These are phyloP conservation scores for Fraxinus greggii DNA, from an alignment of 305 asterid genomes.

Conservation along the genomic window DNA sequence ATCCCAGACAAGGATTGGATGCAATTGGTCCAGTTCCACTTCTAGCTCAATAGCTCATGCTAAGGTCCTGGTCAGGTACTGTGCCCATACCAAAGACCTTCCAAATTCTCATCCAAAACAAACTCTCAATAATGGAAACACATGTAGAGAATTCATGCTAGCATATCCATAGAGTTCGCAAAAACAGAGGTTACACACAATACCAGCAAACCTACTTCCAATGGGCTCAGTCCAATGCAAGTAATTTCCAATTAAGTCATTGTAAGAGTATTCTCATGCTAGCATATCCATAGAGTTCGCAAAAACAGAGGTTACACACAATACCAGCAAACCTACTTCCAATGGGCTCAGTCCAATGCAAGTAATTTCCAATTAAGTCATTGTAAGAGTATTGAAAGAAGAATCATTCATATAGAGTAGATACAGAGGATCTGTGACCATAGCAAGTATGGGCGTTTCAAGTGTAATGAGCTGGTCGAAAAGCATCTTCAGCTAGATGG, in stretches of 20 bases:
- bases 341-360: conserved; percentile 16
- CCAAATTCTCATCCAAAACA: conserved; percentile 1
- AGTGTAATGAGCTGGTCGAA: conserved; percentile 12
- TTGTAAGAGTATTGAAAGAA: background rate
- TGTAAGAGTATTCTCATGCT: background rate
- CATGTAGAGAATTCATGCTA: background rate
- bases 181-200: background rate
- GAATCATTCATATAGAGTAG: conserved; percentile 10
- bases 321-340: conserved; percentile 18
- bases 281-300: too few species aligned
- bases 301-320: too few species aligned
- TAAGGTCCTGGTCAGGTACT: background rate
- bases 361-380: conserved; percentile 20
- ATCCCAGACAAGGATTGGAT: background rate
- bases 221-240: conserved; percentile 18
- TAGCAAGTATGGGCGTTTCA: conserved; percentile 5
- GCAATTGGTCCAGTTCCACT: conserved; percentile 11
- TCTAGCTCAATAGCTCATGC: conserved; percentile 8
- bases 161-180: background rate
- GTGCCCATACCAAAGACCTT: background rate
- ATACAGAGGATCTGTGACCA: conserved; percentile 18
- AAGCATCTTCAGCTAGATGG: conserved; percentile 26
- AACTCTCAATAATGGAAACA: background rate
- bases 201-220: conserved; percentile 18
- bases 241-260: conserved; percentile 18